Percentiles rank a stretch among this genome's conserved stretches.
Evolutionary conservation across 495 filamentous ascomycete species (phyloP).

Genomic region (Neurospora intermedia): DNA sequence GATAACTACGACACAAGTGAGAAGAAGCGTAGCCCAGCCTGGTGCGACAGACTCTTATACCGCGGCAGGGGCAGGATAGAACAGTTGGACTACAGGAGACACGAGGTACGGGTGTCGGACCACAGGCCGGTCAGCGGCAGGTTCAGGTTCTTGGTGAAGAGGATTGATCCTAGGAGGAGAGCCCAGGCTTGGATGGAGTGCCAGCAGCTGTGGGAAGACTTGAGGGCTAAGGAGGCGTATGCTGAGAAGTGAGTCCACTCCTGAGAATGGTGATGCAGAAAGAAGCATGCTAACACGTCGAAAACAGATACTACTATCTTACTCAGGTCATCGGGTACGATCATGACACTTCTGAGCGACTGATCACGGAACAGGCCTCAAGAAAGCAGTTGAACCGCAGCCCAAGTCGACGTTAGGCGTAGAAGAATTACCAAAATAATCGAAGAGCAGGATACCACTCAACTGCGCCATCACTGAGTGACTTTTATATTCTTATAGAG

Average conservation of each 20-base stretch:
- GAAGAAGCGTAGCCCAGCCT: slow-evolving; percentile 90
- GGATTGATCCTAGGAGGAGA: slow-evolving; percentile 55
- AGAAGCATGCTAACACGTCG: slow-evolving; percentile 9
- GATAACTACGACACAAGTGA: slow-evolving; percentile 90
- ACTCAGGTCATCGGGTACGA: slow-evolving; percentile 37
- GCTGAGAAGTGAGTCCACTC: slow-evolving; percentile 31
- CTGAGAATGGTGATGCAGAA: background rate
- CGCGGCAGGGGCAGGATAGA: slow-evolving; percentile 63
- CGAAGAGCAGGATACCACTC: background rate
- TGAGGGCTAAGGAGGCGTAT: slow-evolving; percentile 57
- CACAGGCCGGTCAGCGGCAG: slow-evolving; percentile 83
- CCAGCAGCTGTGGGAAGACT: slow-evolving; percentile 57
- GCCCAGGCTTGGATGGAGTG: slow-evolving; percentile 57
- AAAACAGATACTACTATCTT: slow-evolving; percentile 31
- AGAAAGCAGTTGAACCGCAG: slow-evolving; percentile 21
- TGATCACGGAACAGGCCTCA: slow-evolving; percentile 26
- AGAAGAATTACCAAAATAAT: background rate
- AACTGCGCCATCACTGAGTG: background rate
- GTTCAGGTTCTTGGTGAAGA: slow-evolving; percentile 76
- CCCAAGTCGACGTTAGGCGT: slow-evolving; percentile 15
- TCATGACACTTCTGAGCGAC: slow-evolving; percentile 23
- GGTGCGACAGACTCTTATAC: slow-evolving; percentile 90
- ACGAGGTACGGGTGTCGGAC: slow-evolving; percentile 83
- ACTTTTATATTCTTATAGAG: background rate
- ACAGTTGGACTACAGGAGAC: slow-evolving; percentile 76